Conservation (phyloP, 75 land plant genomes). For the Picea glauca region DNA sequence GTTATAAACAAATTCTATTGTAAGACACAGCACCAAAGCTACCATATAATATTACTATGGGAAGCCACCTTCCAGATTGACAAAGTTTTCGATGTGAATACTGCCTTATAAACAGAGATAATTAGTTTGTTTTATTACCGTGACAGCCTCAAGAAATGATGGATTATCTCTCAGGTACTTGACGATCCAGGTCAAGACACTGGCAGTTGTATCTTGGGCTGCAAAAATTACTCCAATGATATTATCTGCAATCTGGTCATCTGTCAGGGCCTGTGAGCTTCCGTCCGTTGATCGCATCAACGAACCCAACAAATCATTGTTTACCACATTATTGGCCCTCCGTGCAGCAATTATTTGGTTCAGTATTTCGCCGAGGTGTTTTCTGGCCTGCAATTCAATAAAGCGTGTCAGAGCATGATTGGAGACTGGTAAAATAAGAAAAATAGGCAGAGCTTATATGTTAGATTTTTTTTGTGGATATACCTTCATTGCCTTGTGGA, state of each 20-base stretch:
- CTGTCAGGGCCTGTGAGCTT: constrained; percentile 40
- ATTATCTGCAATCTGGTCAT: constrained; percentile 88
- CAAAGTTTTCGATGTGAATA: not conserved
- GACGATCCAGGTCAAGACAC: constrained; percentile 84
- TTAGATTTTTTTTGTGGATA: not conserved
- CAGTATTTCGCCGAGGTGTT: constrained; percentile 50
- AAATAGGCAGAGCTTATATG: not conserved
- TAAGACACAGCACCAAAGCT: not conserved
- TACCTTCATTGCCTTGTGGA: constrained; percentile 80
- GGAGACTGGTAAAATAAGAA: not conserved
- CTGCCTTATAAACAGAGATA: not conserved
- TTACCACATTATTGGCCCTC: constrained; percentile 18
- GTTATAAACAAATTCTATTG: constrained; percentile 3
- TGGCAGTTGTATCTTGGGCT: constrained; percentile 87
- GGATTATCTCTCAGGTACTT: constrained; percentile 72
- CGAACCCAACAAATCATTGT: constrained; percentile 54
- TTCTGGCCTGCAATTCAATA: constrained; percentile 39
- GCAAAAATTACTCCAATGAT: constrained; percentile 88
- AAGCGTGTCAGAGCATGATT: not conserved
- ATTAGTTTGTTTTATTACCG: constrained; percentile 23
- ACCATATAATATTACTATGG: not conserved
- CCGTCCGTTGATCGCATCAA: constrained; percentile 57
- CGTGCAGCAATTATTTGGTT: constrained; percentile 47
- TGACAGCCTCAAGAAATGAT: constrained; percentile 53
- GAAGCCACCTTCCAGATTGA: not conserved